Evolutionary conservation across 2,329 filamentous ascomycete species (phyloP).

Genomic region (Pseudonectria foliicola): DNA sequence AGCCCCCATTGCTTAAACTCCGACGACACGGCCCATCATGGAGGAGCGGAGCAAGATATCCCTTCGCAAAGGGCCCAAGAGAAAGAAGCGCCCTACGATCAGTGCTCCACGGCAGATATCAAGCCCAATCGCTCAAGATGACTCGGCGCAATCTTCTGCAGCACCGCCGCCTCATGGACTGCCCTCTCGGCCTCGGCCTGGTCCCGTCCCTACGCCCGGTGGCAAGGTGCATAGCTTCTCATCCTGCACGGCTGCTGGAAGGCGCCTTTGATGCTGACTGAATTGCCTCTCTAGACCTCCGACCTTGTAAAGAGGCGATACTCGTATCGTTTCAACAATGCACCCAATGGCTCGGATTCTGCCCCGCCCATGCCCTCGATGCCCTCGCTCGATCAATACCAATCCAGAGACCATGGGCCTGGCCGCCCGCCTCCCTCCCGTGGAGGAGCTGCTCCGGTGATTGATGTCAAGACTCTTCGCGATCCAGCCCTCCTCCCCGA

Average conservation of each 20-base stretch:
- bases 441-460: slow-evolving; percentile 50
- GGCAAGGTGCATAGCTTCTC: slow-evolving; percentile 42
- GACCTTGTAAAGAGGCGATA: slow-evolving; percentile 93
- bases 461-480: slow-evolving; percentile 71
- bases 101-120: slow-evolving; percentile 59
- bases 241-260: slow-evolving; percentile 3
- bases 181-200: slow-evolving; percentile 33
- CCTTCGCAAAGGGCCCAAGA: slow-evolving; percentile 52
- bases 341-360: slow-evolving; percentile 61
- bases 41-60: slow-evolving; percentile 57
- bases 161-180: slow-evolving; percentile 17
- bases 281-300: slow-evolving; percentile 43
- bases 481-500: slow-evolving; percentile 76
- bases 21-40: slow-evolving; percentile 33
- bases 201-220: slow-evolving; percentile 43
- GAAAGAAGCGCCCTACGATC: slow-evolving; percentile 54
- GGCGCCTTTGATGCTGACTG: slow-evolving; percentile 8
- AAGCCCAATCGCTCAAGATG: slow-evolving; percentile 49
- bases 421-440: slow-evolving; percentile 46
- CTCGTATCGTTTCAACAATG: slow-evolving; percentile 81
- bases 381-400: slow-evolving; percentile 54
- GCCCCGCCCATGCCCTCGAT: slow-evolving; percentile 67
- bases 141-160: slow-evolving; percentile 23
- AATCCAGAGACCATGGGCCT: slow-evolving; percentile 34
- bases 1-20: too few relatives aligned